Base-by-base conservation (phyloP, 2,329 filamentous ascomycete species). In the Cladosporium sp. region DNA sequence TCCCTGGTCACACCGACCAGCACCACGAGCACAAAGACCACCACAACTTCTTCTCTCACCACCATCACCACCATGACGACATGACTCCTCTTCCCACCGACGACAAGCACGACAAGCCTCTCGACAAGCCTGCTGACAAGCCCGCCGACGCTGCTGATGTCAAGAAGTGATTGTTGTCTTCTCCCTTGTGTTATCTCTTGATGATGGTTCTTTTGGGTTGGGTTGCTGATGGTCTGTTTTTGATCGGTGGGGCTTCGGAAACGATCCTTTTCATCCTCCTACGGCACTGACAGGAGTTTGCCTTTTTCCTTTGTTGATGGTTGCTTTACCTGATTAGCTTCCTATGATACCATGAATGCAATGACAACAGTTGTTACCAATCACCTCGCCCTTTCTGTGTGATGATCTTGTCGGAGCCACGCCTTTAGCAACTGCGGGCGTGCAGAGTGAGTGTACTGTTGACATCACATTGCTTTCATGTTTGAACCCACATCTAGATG, bases 1-100 rank as follows among this genome's bases (percentile, higher is more conserved):
- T 49, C 54, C 32, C 36, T n/a, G 51, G 51, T 47, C 51, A 47
- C 36, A 18, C 49, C 26, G 41, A 59, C 44, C 55, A 36, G 5
- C 55, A 51, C 54, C 63, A 65, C 44, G 52, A 58, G 26, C 63
- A 65, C 63, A 38, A 65, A 10, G 55, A 65, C 21, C 41, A 59
- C 41, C 24, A 32, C 44, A 26, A n/a, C 61, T 32, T 64, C 34
- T 57, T 57, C 51, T 38, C 41, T 34, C 61, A 64, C 28, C 61
- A 64, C 24, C 61, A 64, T 10, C 61, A 64, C 60, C 21, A 34
- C 12, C 49, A 55, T 18, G 47, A 54, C 32, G 26, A 26, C 24
- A 52, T 30, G 24, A 12, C 14, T 11, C 26, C 28, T 21, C 30
- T 18, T 32, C 34, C 30, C 5, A 32, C 7, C 14, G 30, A 63